Percentiles rank a stretch among this genome's conserved stretches.
Evolutionary conservation across 768 basidiomycete genomes (phyloP).

Genomic region (Hericium coralloides): DNA sequence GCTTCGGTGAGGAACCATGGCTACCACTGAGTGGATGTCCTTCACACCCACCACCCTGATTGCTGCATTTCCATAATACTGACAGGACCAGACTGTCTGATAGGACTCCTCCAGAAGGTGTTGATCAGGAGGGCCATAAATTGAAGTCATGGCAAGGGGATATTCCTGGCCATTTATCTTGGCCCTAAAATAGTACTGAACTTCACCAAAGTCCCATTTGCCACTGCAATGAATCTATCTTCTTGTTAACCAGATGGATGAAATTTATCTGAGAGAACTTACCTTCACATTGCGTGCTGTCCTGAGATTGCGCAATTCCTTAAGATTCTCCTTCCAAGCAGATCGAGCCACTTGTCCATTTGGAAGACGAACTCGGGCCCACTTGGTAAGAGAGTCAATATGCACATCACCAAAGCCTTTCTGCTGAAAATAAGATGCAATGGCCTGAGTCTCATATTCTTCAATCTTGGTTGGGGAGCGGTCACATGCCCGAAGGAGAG

Average conservation of each 20-base stretch:
- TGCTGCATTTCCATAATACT: conserved; percentile 1
- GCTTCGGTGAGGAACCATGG: conserved; percentile 5
- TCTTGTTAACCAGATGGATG: not conserved
- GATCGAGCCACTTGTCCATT: conserved; percentile 11
- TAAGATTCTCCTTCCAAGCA: conserved; percentile 1
- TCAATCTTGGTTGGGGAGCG: not conserved
- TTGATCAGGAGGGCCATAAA: conserved; percentile 6
- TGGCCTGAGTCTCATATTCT: not conserved
- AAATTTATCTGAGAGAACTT: not conserved
- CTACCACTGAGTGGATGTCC: conserved; percentile 3
- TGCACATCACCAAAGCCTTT: not conserved
- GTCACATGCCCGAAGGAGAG: conserved; percentile 13
- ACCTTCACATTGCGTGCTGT: conserved; percentile 12
- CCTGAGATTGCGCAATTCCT: not conserved
- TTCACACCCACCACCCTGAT: conserved; percentile 3
- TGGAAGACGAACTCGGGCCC: conserved; percentile 20
- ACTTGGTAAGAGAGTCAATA: not conserved
- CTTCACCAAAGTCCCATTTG: conserved; percentile 1
- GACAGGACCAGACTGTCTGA: conserved; percentile 4
- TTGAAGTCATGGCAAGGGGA: conserved; percentile 7
- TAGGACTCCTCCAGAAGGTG: conserved; percentile 4
- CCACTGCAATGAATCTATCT: not conserved
- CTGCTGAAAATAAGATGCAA: not conserved
- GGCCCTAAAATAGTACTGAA: conserved; percentile 7
- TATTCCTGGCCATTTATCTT: not conserved